Percentiles rank a stretch among this genome's conserved stretches.
phyloP scores from a whole-genome alignment of 192 early-diverging fungal species.

The Coemansia reversa region DNA sequence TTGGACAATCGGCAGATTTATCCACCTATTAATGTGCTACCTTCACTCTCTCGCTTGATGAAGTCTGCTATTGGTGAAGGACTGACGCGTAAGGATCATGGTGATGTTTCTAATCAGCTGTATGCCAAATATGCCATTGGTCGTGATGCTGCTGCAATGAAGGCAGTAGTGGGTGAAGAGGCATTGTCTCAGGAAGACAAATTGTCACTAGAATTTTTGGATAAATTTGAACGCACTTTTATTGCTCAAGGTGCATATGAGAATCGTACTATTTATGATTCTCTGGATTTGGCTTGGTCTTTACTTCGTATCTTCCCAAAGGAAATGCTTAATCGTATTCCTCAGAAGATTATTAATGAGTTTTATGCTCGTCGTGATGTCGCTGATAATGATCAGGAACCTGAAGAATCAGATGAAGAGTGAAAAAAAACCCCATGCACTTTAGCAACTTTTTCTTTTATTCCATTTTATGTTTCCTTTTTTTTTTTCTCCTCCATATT shows the following conservation, averaged over 20 bases:
- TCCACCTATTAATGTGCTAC: conserved; percentile 99
- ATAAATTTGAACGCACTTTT: conserved; percentile 98
- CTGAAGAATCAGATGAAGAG: conserved; percentile 41
- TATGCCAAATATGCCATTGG: conserved; percentile 99
- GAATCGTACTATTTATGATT: conserved; percentile 94
- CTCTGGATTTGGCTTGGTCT: conserved; percentile 97
- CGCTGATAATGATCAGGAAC: conserved; percentile 12
- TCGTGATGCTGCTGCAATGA: conserved; percentile 97
- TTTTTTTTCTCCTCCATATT: neutral
- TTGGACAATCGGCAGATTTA: conserved; percentile 99
- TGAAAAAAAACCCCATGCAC: neutral
- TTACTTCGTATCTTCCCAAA: conserved; percentile 99
- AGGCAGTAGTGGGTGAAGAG: conserved; percentile 99
- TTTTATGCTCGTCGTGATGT: conserved; percentile 76
- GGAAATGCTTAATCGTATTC: conserved; percentile 99
- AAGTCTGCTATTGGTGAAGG: conserved; percentile 99
- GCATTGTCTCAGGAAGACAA: conserved; percentile 98
- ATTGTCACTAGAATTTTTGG: conserved; percentile 94
- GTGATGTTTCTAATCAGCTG: conserved; percentile 98
- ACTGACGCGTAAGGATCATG: conserved; percentile 96
- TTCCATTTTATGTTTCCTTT: conserved; percentile 3
- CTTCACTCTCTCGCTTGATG: conserved; percentile 98
- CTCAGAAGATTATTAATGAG: conserved; percentile 90
- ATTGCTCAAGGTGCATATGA: conserved; percentile 97
- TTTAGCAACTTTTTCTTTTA: neutral